Base-by-base conservation (phyloP, 345 rosid genomes). In the Citrus sp. region DNA sequence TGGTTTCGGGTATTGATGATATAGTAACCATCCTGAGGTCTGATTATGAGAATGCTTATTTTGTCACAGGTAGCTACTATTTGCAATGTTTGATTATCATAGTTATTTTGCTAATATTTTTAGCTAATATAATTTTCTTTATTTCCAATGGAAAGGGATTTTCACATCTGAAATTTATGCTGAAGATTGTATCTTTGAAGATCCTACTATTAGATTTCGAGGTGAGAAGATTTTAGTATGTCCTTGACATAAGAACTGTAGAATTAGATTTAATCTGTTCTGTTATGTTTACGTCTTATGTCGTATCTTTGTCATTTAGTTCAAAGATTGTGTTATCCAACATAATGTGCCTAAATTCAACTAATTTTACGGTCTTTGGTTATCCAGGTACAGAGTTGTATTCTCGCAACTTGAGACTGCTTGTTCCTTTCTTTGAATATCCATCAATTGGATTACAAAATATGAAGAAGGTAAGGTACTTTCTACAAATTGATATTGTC, bases 171-270 rank as follows among this genome's bases (percentile, higher is more conserved):
- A 67, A 8, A 83, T 92, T 64, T 93, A 91, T 69, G 83, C 86
- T 22, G 87, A 91, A 78, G 98, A 92, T 76, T 93, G 98, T 73
- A 69, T 88, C 73, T 95, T 93, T n/a, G 97, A 90, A 83, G 99
- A 93, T 72, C 99, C 97, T 13, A 95, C 99, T 59, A 92, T 95
- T 55, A 91, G 90, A 75, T 95, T 93, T 71, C 90, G 67, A 70
- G 99, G 97, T 95, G 77, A 85, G 82, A 67, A 58, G 9, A n/a
- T 38, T 60, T 32, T 1, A 28, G 24, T 0, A 28, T 49, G 14
- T 56, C 21, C 28, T 14, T 37, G 76, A 38, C 30, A 55, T 22
- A 32, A 56, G 64, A 72, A 42, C 35, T 34, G 13, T 22, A 58
- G 24, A 56, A 25, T 56, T 34, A 34, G 75, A 2, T 55, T 72